These are phyloP conservation scores for Pyropia haitanensis DNA, from an alignment of 23 red algal species.

Conservation along the genomic window DNA sequence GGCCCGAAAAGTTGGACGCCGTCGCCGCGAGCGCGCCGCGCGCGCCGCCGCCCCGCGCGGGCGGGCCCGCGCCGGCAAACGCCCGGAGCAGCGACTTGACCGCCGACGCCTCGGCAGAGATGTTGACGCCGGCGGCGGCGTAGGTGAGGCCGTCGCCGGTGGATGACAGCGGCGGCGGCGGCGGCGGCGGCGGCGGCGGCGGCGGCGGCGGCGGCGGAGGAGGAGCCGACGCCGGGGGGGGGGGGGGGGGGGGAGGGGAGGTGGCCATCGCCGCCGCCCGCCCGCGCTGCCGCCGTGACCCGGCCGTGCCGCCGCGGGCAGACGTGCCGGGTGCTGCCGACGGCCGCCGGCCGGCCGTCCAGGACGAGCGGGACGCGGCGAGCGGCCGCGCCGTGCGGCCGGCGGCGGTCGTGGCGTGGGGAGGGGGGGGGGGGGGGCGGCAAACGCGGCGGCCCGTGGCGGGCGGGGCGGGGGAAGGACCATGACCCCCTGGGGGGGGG, in stretches of 20 bases:
- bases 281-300: too few relatives aligned
- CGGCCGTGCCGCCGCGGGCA: too few relatives aligned
- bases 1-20: constrained; percentile 64
- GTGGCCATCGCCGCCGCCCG: too few relatives aligned
- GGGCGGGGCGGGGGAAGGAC: too few relatives aligned
- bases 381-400: too few relatives aligned
- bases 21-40: constrained; percentile 40
- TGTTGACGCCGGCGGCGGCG: constrained; percentile 65
- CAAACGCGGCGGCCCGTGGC: too few relatives aligned
- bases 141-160: constrained; percentile 22
- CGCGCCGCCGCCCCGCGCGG: constrained; percentile 18
- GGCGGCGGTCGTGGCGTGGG: too few relatives aligned
- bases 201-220: not conserved
- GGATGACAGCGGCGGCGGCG: not conserved
- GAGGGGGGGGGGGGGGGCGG: too few relatives aligned
- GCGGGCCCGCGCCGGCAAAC: constrained; percentile 15
- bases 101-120: constrained; percentile 43
- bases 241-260: not conserved
- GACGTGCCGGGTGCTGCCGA: too few relatives aligned
- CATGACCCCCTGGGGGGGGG: not conserved
- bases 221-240: not conserved
- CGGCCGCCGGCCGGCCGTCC: too few relatives aligned
- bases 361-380: too few relatives aligned
- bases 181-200: not conserved
- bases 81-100: constrained; percentile 37